A percentile compares a stretch with the other conserved stretches of the same genome.
Evolutionary conservation across 164 flowering plant species (phyloP).

Genomic region (Magnolia officinalis): DNA sequence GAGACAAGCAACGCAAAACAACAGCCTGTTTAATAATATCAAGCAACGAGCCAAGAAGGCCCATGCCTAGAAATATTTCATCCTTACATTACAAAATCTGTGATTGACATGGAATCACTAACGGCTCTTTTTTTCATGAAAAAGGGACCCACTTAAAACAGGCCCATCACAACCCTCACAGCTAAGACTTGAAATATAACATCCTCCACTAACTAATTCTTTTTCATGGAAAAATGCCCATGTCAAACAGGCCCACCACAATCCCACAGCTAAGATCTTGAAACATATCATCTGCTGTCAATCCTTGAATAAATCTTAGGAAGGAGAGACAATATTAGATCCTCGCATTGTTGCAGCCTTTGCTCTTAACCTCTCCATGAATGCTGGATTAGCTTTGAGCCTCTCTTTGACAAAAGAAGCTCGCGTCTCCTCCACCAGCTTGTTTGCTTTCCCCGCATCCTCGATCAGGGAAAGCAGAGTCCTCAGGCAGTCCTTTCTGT

Average conservation of each 20-base stretch:
- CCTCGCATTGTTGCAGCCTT: conserved; percentile 38
- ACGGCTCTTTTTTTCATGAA: background rate
- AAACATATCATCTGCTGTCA: background rate
- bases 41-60: background rate
- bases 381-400: conserved; percentile 71
- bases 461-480: conserved; percentile 71
- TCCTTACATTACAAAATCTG: background rate
- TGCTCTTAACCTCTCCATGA: conserved; percentile 77
- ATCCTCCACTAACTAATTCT: background rate
- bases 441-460: conserved; percentile 83
- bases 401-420: conserved; percentile 63
- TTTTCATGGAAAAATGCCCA: background rate
- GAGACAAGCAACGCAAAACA: background rate
- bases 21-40: background rate
- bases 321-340: conserved; percentile 13
- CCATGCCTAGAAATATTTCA: background rate
- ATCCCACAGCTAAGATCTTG: conserved; percentile 3
- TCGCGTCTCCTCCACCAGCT: conserved; percentile 68
- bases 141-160: background rate
- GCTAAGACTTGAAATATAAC: background rate
- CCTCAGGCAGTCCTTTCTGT: conserved; percentile 91
- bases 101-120: background rate
- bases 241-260: background rate
- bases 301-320: background rate
- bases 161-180: background rate